A percentile compares a stretch with the other conserved stretches of the same genome.
Conservation (phyloP, 164 flowering plant genomes). For the Berberis thunbergii region DNA sequence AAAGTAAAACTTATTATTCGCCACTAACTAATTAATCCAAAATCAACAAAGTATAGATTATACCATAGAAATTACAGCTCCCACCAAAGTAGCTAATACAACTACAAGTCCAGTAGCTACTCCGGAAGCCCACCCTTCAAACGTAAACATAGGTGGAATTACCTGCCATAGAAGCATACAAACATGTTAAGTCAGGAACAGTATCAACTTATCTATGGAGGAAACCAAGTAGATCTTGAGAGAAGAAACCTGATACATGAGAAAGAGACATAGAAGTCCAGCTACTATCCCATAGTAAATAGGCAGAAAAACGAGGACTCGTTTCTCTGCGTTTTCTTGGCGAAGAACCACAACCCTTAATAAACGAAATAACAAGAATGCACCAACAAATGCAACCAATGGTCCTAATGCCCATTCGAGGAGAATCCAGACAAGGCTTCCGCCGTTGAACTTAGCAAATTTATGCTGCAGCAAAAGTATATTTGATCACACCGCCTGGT, state of each 20-base stretch:
- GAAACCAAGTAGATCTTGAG: background rate
- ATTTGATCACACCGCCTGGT: too few species aligned
- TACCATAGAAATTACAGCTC: constrained; percentile 24
- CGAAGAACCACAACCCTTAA: constrained; percentile 15
- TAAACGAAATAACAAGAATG: constrained; percentile 16
- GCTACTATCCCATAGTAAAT: constrained; percentile 20
- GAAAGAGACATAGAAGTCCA: constrained; percentile 23
- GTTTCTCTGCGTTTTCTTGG: constrained; percentile 18
- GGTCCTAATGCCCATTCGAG: constrained; percentile 26
- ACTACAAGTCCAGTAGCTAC: constrained; percentile 9
- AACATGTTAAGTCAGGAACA: background rate
- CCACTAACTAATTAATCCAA: too few species aligned
- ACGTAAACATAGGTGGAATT: constrained; percentile 4
- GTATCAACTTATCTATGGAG: background rate
- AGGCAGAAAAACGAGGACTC: constrained; percentile 19
- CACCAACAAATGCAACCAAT: constrained; percentile 8
- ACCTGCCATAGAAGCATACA: constrained; percentile 6
- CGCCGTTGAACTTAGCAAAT: constrained; percentile 10
- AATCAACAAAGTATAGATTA: too few species aligned
- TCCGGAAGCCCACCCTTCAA: constrained; percentile 5
- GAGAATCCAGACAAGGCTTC: constrained; percentile 11
- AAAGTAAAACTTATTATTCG: too few species aligned
- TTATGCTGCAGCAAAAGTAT: constrained; percentile 11
- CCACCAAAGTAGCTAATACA: constrained; percentile 14
- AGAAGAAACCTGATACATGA: constrained; percentile 20